phyloP scores from a whole-genome alignment of 345 rosid species.

The Eucalyptus pauciflora region DNA sequence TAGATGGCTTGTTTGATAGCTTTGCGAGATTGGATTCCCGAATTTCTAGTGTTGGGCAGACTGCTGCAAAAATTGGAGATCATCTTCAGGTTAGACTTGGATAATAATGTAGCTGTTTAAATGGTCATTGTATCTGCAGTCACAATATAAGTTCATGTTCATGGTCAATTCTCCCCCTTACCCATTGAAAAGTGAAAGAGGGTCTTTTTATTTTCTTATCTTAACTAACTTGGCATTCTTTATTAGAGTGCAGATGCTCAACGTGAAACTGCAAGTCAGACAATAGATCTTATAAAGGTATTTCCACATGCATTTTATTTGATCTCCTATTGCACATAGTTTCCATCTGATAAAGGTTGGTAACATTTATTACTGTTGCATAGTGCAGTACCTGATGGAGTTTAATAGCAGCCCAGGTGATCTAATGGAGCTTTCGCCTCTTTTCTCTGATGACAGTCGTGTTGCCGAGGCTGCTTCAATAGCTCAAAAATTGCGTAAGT shows the following conservation, averaged over 20 bases:
- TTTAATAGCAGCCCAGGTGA: slow-evolving; percentile 98
- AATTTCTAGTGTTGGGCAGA: slow-evolving; percentile 97
- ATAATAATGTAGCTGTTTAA: background rate
- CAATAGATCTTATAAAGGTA: slow-evolving; percentile 97
- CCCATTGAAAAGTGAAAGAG: background rate
- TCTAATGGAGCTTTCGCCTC: slow-evolving; percentile 94
- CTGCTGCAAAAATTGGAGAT: slow-evolving; percentile 99
- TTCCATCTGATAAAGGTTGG: background rate
- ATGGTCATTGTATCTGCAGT: background rate
- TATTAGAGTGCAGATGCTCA: slow-evolving; percentile 98
- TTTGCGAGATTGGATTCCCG: slow-evolving; percentile 90
- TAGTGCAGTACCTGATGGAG: slow-evolving; percentile 93
- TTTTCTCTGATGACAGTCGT: slow-evolving; percentile 98
- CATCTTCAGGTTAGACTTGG: slow-evolving; percentile 72
- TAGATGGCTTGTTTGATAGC: slow-evolving; percentile 85
- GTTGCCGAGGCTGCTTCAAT: slow-evolving; percentile 99
- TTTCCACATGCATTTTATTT: background rate
- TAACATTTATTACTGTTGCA: background rate
- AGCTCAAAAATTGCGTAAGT: slow-evolving; percentile 93
- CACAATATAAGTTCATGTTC: background rate
- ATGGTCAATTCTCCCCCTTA: background rate
- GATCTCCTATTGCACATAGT: background rate
- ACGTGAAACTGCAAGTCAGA: slow-evolving; percentile 96
- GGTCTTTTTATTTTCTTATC: background rate
- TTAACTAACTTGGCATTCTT: background rate